These are phyloP conservation scores for Excoecaria agallocha DNA, from an alignment of 345 rosid species.

Conservation along the genomic window DNA sequence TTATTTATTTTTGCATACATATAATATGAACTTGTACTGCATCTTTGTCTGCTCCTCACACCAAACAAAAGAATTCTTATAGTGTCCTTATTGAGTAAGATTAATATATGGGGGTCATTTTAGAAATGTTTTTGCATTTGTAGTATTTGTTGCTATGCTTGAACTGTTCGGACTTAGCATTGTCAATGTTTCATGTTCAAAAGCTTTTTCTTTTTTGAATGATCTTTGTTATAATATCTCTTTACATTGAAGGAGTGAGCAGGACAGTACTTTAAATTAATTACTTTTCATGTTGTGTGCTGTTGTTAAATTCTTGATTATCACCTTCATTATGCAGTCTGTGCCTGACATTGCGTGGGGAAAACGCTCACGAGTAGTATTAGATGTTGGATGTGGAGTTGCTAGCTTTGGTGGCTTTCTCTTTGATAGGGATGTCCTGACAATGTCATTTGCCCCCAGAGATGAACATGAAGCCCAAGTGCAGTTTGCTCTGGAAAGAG, in stretches of 20 bases:
- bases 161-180: background rate
- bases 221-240: background rate
- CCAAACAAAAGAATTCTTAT: background rate
- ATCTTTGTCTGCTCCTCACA: background rate
- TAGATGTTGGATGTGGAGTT: slow-evolving; percentile 99
- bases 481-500: slow-evolving; percentile 97
- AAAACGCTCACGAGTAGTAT: slow-evolving; percentile 68
- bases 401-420: slow-evolving; percentile 98
- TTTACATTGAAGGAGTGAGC: background rate
- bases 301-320: slow-evolving; percentile 2
- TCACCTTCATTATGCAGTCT: slow-evolving; percentile 49
- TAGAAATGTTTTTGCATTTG: background rate
- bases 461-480: slow-evolving; percentile 99
- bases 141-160: background rate
- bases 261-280: background rate
- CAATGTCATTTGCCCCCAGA: slow-evolving; percentile 97
- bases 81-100: background rate
- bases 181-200: background rate
- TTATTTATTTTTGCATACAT: background rate
- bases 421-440: slow-evolving; percentile 76
- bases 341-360: slow-evolving; percentile 85
- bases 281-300: background rate
- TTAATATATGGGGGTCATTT: background rate
- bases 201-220: background rate
- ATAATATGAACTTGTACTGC: background rate